Conservation (phyloP, 345 rosid genomes). For the Dovyalis caffra region DNA sequence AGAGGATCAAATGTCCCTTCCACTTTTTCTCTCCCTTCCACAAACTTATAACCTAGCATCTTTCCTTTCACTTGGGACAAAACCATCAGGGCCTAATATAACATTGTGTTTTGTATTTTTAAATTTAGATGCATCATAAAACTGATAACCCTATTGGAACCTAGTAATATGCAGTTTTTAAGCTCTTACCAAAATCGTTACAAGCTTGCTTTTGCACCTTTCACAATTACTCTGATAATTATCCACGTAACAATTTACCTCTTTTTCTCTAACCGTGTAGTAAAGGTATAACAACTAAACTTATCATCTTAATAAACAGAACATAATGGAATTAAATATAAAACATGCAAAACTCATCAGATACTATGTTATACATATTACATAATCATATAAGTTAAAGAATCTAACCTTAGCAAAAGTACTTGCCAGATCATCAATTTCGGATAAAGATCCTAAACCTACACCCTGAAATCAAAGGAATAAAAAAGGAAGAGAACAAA, state of each 20-base stretch:
- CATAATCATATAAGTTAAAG: slow-evolving; percentile 1
- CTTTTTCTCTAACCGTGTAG: no score
- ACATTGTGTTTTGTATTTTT: neutral
- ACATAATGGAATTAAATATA: neutral
- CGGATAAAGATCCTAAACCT: slow-evolving; percentile 69
- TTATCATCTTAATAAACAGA: neutral
- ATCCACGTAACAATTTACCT: no score
- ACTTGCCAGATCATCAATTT: slow-evolving; percentile 86
- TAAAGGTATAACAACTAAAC: neutral
- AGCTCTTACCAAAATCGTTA: neutral
- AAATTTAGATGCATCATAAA: neutral
- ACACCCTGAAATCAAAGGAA: slow-evolving; percentile 45
- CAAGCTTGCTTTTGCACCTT: neutral
- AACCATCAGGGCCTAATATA: neutral
- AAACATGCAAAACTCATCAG: neutral
- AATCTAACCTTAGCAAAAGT: slow-evolving; percentile 85
- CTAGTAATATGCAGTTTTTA: neutral
- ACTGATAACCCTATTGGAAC: neutral
- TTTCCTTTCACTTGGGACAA: neutral
- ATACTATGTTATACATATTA: neutral
- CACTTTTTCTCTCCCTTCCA: neutral
- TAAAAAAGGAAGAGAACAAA: neutral
- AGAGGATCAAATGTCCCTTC: neutral
- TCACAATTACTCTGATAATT: neutral
- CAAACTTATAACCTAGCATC: neutral